Percentiles rank a stretch among this genome's conserved stretches.
phyloP scores from a whole-genome alignment of 805 yeast genomes.

The Pichia thaimueangensis region DNA sequence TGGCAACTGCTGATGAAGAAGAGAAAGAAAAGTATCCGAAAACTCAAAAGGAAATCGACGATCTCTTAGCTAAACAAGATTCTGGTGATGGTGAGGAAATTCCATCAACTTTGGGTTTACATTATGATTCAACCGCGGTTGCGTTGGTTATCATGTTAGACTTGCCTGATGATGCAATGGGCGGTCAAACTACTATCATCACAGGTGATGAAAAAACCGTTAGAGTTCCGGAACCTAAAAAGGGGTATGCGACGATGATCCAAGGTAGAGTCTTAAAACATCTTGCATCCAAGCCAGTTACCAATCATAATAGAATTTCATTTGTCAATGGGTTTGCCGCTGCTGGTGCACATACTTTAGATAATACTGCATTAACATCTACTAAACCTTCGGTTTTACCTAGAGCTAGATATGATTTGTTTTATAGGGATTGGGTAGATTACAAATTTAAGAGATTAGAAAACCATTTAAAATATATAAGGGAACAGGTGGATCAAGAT shows the following conservation, averaged over 20 bases:
- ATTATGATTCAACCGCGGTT: constrained; percentile 41
- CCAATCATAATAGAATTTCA: constrained; percentile 32
- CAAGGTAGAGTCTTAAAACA: constrained; percentile 44
- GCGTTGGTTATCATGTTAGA: constrained; percentile 46
- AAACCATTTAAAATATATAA: constrained; percentile 20
- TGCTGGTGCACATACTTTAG: constrained; percentile 24
- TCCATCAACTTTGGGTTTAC: constrained; percentile 43
- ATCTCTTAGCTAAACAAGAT: constrained; percentile 11
- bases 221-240: constrained; percentile 34
- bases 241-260: constrained; percentile 39
- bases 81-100: constrained; percentile 29
- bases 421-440: constrained; percentile 32
- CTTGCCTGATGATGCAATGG: constrained; percentile 40
- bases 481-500: constrained; percentile 17
- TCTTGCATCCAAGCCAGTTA: constrained; percentile 40
- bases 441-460: constrained; percentile 28
- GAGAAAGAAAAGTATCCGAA: constrained; percentile 11
- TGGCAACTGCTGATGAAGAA: constrained; percentile 26
- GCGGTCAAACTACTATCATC: constrained; percentile 45
- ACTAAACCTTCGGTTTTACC: constrained; percentile 32
- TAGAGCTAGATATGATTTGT: constrained; percentile 29
- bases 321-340: constrained; percentile 30
- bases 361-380: constrained; percentile 31
- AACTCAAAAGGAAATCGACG: constrained; percentile 12
- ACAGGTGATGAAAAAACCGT: constrained; percentile 34